Conservation (phyloP, 140 eudicot genomes). For the Senecio squalidus region DNA sequence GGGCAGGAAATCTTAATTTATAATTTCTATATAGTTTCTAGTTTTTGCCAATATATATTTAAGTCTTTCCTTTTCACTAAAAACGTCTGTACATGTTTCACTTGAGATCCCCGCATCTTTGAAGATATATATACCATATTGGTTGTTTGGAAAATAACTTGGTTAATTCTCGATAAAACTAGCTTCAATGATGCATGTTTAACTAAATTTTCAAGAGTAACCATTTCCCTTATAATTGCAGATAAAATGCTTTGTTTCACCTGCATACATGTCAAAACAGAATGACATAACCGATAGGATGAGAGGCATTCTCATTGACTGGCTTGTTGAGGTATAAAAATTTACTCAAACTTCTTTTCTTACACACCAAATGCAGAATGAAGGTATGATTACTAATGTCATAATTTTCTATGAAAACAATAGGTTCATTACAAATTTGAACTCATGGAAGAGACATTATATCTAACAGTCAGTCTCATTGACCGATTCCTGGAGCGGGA, state of each 20-base stretch:
- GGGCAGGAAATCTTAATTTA: too few relatives aligned
- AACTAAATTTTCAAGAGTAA: background rate
- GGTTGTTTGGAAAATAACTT: too few relatives aligned
- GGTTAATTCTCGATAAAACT: background rate
- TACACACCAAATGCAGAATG: background rate
- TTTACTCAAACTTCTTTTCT: background rate
- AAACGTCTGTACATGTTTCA: too few relatives aligned
- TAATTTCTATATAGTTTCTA: too few relatives aligned
- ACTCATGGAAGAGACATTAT: constrained; percentile 83
- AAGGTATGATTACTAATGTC: background rate
- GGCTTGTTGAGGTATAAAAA: constrained; percentile 82
- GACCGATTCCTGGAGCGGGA: constrained; percentile 61
- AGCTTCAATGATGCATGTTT: background rate
- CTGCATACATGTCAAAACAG: constrained; percentile 58
- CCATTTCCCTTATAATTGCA: constrained; percentile 25
- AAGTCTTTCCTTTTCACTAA: too few relatives aligned
- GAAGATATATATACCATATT: too few relatives aligned
- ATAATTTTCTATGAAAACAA: background rate
- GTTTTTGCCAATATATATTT: too few relatives aligned
- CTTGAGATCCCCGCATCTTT: too few relatives aligned
- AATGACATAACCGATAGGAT: constrained; percentile 68
- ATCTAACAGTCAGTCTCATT: constrained; percentile 70
- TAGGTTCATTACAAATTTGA: constrained; percentile 95
- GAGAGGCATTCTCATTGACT: constrained; percentile 86
- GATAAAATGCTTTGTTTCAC: constrained; percentile 58